Evolutionary conservation across 768 basidiomycete genomes (phyloP), one percentile per base, ranked within the genome.

Genomic region (Gelatoporia subvermispora): DNA sequence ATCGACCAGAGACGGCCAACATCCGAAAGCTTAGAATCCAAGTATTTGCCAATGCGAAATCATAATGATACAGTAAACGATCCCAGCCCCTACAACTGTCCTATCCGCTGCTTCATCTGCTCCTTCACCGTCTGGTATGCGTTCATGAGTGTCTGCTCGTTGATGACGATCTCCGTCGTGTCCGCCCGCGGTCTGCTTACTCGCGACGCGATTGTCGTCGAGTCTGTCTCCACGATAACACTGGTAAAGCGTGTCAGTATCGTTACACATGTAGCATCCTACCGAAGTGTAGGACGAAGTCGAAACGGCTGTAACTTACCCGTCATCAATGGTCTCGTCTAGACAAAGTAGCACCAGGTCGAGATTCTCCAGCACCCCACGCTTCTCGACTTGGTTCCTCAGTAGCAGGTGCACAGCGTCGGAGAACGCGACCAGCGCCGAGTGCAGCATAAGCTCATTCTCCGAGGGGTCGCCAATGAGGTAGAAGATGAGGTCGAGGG

Each of bases 241-340:
- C 95, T 97, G 63, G 24, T 15, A 45, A 28, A 41, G 24, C 10
- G 18, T 9, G 13, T 16, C 13, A 22, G 42, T n/a, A n/a, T n/a
- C n/a, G n/a, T n/a, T n/a, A n/a, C n/a, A n/a, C 39, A 16, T 8
- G 20, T 3, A 45, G 10, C 50, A n/a, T 5, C 11, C 18, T 5
- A 36, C 28, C 9, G 17, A 2, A 17, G 34, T 13, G 37, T 18
- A 43, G 43, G 38, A 4, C 2, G 31, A 39, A 43, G 10, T 21
- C 5, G 43, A 51, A 49, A 28, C 4, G 3, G 2, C 20, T 28
- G 42, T 15, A 13, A 75, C 84, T 58, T 66, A 97, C 95, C 96
- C 96, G 63, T 99, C 93, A 67, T 99, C 96, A 50, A 98, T 84
- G 2, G 93, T 95, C 72, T 99, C 96, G 68, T 98, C 96, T 43